phyloP scores from a whole-genome alignment of 108 stramenopile species.

The Epipyxis sp. region DNA sequence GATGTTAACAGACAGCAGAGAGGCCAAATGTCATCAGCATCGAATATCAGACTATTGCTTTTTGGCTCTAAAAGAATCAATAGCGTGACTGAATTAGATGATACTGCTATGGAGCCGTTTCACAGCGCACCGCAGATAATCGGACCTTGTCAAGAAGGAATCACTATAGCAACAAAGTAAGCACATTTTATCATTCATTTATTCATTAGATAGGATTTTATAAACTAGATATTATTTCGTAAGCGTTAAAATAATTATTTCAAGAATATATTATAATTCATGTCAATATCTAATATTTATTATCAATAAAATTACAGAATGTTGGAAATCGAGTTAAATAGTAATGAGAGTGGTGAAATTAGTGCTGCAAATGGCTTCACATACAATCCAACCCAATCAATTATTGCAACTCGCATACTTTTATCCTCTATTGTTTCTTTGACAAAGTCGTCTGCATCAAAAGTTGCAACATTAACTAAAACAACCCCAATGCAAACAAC shows the following conservation, averaged over 20 bases:
- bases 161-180: not conserved
- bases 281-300: not conserved
- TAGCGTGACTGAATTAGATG: not conserved
- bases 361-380: no score
- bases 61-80: not conserved
- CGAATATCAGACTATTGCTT: not conserved
- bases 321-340: not conserved
- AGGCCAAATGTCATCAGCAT: conserved; percentile 14
- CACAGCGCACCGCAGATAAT: not conserved
- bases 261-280: not conserved
- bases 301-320: not conserved
- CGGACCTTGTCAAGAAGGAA: not conserved
- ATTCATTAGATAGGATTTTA: not conserved
- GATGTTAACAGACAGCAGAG: conserved; percentile 5
- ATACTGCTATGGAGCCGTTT: not conserved
- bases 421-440: no score
- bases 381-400: no score
- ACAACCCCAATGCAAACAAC: no score
- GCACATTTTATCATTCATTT: no score
- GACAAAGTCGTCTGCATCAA: no score
- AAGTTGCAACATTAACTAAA: no score
- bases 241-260: not conserved
- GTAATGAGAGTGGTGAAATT: not conserved
- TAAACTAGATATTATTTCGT: not conserved
- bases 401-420: no score